A percentile compares a stretch with the other conserved stretches of the same genome.
Conservation (phyloP, 176 grass and related monocot species). For the Hsuehochloa calcarea region DNA sequence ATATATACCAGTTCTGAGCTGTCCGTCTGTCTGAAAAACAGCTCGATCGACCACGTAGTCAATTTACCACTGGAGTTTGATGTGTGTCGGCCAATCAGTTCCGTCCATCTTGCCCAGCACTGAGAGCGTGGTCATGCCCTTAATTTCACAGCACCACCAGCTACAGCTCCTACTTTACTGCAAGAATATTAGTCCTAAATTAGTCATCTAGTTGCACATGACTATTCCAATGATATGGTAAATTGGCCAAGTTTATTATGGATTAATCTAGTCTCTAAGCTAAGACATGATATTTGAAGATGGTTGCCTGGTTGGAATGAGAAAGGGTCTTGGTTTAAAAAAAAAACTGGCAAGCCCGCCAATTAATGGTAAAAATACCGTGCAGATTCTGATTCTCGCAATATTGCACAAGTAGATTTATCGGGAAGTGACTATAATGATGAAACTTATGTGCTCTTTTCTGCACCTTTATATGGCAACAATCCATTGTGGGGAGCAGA, state of each 20-base stretch:
- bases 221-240: constrained; percentile 20
- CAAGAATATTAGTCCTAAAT: background rate
- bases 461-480: background rate
- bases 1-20: constrained; percentile 51
- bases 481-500: background rate
- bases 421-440: background rate
- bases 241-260: too few species aligned
- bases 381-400: background rate
- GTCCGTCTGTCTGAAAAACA: constrained; percentile 60
- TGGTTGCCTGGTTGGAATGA: too few species aligned
- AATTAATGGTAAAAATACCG: background rate
- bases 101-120: constrained; percentile 63
- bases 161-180: constrained; percentile 43
- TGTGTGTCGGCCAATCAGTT: constrained; percentile 62
- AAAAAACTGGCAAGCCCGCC: background rate
- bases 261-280: too few species aligned
- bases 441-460: background rate
- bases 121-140: constrained; percentile 56
- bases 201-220: background rate
- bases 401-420: background rate
- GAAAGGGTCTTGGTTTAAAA: background rate
- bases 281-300: too few species aligned
- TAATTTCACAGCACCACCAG: constrained; percentile 49
- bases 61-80: constrained; percentile 55
- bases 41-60: constrained; percentile 41